A percentile compares a stretch with the other conserved stretches of the same genome.
phyloP scores from a whole-genome alignment of 2,329 filamentous ascomycete genomes.

The Tolypocladium ophioglossoides region DNA sequence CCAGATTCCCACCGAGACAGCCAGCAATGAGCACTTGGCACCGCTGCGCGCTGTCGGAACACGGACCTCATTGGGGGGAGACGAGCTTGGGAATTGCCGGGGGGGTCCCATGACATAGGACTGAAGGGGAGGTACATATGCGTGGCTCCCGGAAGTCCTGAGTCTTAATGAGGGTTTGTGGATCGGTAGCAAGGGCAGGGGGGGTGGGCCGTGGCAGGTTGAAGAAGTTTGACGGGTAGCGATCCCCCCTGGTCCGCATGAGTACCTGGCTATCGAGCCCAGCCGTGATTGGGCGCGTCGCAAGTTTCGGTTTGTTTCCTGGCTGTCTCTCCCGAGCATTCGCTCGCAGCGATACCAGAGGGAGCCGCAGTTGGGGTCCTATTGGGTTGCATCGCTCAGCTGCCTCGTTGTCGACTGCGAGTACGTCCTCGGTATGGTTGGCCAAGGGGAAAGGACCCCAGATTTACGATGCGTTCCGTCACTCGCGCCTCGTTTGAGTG shows the following conservation, averaged over 20 bases:
- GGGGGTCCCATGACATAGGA: conserved; percentile 3
- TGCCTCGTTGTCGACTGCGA: neutral
- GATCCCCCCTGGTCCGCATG: neutral
- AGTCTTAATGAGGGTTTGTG: neutral
- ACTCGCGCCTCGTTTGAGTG: too few relatives aligned
- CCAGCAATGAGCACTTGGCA: neutral
- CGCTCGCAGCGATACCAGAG: neutral
- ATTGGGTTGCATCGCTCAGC: neutral
- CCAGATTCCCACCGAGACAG: neutral
- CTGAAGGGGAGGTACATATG: conserved; percentile 7
- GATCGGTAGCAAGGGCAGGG: neutral
- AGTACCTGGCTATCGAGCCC: neutral
- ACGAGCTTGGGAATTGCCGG: neutral
- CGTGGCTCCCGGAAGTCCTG: conserved; percentile 1
- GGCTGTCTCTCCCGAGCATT: neutral
- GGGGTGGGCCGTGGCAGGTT: neutral
- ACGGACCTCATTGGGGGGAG: neutral
- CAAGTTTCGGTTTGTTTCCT: neutral
- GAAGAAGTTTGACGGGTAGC: neutral
- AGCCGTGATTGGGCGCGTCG: conserved; percentile 2
- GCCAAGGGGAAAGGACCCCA: neutral
- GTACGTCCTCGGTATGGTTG: neutral
- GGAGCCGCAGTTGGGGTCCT: neutral
- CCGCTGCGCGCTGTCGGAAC: neutral
- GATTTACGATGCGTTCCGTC: neutral